Conservation (phyloP, 306 rosid species). For the Castanea crenata region DNA sequence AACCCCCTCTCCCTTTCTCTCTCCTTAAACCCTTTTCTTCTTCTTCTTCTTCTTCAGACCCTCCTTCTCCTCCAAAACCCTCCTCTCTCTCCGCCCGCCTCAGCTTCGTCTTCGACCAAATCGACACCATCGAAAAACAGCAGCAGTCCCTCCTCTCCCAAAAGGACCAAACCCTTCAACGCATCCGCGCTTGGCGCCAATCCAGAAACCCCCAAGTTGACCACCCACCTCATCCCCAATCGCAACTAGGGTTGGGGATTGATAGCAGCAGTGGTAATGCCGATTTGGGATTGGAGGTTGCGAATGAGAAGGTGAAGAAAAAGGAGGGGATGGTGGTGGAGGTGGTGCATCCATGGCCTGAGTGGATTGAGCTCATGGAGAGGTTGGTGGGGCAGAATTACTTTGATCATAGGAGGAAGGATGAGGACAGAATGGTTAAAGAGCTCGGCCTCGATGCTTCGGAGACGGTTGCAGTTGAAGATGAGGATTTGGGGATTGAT, state of each 20-base stretch:
- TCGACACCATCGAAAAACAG: slow-evolving; percentile 82
- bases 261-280: background rate
- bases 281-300: slow-evolving; percentile 1
- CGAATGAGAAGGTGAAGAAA: slow-evolving; percentile 16
- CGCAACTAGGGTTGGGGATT: background rate
- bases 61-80: slow-evolving; percentile 40
- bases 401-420: slow-evolving; percentile 75
- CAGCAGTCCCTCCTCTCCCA: slow-evolving; percentile 41
- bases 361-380: slow-evolving; percentile 94
- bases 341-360: slow-evolving; percentile 94
- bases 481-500: slow-evolving; percentile 40
- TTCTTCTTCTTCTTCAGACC: slow-evolving; percentile 15
- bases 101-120: slow-evolving; percentile 91
- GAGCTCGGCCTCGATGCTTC: slow-evolving; percentile 56
- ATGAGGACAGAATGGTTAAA: slow-evolving; percentile 70
- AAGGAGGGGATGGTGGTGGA: slow-evolving; percentile 44
- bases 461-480: background rate
- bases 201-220: slow-evolving; percentile 39
- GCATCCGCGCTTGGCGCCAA: slow-evolving; percentile 86
- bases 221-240: slow-evolving; percentile 10
- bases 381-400: slow-evolving; percentile 87
- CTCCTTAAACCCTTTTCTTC: slow-evolving; percentile 44
- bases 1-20: slow-evolving; percentile 15
- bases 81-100: slow-evolving; percentile 77
- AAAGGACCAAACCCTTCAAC: slow-evolving; percentile 81